Percentiles rank a stretch among this genome's conserved stretches.
phyloP scores from a whole-genome alignment of 1,284 basidiomycete species.

The Trichosporon ovoides region DNA sequence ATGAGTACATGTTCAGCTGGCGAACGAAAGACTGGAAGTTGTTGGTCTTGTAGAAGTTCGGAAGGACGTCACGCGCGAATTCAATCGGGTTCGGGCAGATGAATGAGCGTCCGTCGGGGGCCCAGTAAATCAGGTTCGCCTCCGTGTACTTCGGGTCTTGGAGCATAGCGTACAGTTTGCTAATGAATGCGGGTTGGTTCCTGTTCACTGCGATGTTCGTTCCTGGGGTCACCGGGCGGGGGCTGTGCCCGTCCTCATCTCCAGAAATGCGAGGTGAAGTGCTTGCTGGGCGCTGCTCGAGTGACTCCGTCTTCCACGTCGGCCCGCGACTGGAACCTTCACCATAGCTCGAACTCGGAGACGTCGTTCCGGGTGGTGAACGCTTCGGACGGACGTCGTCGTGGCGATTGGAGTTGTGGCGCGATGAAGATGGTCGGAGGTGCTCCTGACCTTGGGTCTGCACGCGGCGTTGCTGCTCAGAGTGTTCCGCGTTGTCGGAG shows the following conservation, averaged over 20 bases:
- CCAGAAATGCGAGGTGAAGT: background rate
- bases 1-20: conserved; percentile 52
- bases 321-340: background rate
- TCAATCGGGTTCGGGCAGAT: conserved; percentile 49
- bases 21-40: conserved; percentile 52
- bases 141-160: conserved; percentile 44
- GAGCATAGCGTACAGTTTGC: conserved; percentile 49
- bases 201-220: conserved; percentile 18
- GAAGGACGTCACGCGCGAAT: conserved; percentile 48
- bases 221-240: conserved; percentile 4
- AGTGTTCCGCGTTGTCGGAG: background rate
- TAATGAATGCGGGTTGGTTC: conserved; percentile 48
- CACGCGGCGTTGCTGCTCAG: background rate
- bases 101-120: conserved; percentile 46
- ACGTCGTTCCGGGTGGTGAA: background rate
- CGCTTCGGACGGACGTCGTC: background rate
- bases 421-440: background rate
- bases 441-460: background rate
- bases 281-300: background rate
- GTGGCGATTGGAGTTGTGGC: background rate
- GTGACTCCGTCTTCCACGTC: conserved; percentile 3
- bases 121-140: conserved; percentile 47
- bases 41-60: conserved; percentile 51
- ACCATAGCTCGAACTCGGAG: background rate
- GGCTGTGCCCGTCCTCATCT: conserved; percentile 14